Conservation (phyloP, 768 basidiomycete species). For the Leccinum subtestaceum region DNA sequence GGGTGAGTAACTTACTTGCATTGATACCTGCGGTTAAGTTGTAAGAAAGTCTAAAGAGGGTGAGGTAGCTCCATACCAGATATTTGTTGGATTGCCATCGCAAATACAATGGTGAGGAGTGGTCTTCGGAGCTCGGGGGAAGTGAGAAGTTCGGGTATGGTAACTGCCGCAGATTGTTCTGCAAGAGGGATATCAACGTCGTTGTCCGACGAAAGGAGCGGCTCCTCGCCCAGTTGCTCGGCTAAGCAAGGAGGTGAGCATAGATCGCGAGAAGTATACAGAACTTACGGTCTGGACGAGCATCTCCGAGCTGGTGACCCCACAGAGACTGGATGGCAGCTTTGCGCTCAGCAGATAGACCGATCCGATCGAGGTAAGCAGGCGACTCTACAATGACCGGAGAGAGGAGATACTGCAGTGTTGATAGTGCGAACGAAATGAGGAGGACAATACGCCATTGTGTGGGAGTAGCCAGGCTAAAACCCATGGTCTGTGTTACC, state of each 20-base stretch:
- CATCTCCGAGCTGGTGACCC: conserved; percentile 37
- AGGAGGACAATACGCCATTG: conserved; percentile 72
- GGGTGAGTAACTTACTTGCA: conserved; percentile 45
- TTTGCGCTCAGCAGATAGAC: conserved; percentile 49
- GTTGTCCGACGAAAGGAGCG: conserved; percentile 21
- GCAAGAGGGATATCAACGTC: conserved; percentile 17
- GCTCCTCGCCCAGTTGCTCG: conserved; percentile 27
- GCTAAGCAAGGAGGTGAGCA: conserved; percentile 16
- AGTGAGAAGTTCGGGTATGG: conserved; percentile 51
- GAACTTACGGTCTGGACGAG: conserved; percentile 26
- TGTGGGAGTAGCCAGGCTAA: conserved; percentile 62
- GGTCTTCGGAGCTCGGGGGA: conserved; percentile 58
- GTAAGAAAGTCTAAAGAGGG: conserved; percentile 4
- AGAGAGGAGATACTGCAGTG: conserved; percentile 55
- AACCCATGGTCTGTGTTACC: conserved; percentile 76
- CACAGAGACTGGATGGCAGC: conserved; percentile 49
- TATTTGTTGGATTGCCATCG: conserved; percentile 76
- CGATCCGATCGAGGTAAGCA: conserved; percentile 55
- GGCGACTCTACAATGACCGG: conserved; percentile 67
- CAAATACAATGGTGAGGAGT: conserved; percentile 61
- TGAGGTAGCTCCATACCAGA: conserved; percentile 49
- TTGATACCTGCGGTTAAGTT: conserved; percentile 57
- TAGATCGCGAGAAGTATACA: not conserved
- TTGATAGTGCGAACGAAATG: conserved; percentile 55
- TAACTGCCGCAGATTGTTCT: conserved; percentile 36